phyloP scores from a whole-genome alignment of 805 yeast species.

The Candida krabiensis region DNA sequence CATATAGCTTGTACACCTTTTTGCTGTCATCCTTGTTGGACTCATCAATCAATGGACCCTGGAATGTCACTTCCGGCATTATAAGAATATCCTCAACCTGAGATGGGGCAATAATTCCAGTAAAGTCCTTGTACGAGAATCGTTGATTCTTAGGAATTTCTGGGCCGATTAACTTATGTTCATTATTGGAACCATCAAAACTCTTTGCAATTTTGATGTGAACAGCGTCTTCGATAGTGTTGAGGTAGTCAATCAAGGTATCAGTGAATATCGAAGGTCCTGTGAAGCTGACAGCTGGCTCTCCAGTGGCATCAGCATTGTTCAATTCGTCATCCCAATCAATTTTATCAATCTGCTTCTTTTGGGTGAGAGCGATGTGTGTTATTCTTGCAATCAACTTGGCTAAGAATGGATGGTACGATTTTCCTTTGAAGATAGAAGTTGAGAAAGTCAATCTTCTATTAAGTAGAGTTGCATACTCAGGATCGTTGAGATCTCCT shows the following conservation, averaged over 20 bases:
- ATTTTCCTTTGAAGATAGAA: constrained; percentile 19
- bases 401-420: constrained; percentile 27
- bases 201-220: constrained; percentile 9
- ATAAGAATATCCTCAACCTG: constrained; percentile 22
- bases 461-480: constrained; percentile 17
- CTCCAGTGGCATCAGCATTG: constrained; percentile 20
- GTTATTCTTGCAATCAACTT: constrained; percentile 24
- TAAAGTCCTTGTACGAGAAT: constrained; percentile 21
- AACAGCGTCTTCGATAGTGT: constrained; percentile 13
- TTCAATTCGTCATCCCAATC: constrained; percentile 19
- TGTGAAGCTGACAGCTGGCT: constrained; percentile 22
- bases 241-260: constrained; percentile 24
- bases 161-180: constrained; percentile 17
- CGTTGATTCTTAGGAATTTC: constrained; percentile 12
- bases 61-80: constrained; percentile 20
- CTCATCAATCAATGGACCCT: constrained; percentile 12
- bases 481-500: constrained; percentile 21
- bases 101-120: constrained; percentile 20
- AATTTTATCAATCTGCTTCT: constrained; percentile 6
- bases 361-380: constrained; percentile 14
- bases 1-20: constrained; percentile 8
- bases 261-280: constrained; percentile 27
- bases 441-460: constrained; percentile 24
- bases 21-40: constrained; percentile 1
- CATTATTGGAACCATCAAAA: constrained; percentile 6